Evolutionary conservation across 441 rosid genomes (phyloP), one percentile per base, ranked within the genome.

Genomic region (Manihot esculenta): DNA sequence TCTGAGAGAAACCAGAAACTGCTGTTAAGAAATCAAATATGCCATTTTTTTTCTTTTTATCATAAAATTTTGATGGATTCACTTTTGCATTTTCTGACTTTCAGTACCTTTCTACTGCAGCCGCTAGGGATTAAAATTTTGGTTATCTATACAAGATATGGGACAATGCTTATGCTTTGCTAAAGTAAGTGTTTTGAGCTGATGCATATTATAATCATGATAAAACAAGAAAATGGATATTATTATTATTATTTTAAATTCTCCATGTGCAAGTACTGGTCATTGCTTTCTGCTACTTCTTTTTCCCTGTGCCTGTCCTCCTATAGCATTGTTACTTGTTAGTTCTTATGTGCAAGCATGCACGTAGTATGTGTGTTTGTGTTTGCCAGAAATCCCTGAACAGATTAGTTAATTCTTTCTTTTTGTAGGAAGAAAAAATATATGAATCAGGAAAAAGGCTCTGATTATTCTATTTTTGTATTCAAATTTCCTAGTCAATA

Each of bases 161-260:
- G 76, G 76, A 49, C 48, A 17, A 26, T 73, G 76, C 71, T 50
- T 73, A 41, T 66, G 76, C 68, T 66, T 41, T 26, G 48, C 20
- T 4, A 73, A 67, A 72, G 76, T 73, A 23, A 59, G 33, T 58
- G 8, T 41, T 50, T 41, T 53, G 14, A 23, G 11, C 3, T 50
- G 21, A 13, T 55, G 15, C 14, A 13, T 38, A 17, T 10, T 49
- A 3, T 58, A 27, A 21, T 66, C 30, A 30, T 47, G 42, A 7
- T 44, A 27, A 20, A 58, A n/a, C n/a, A 2, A 17, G 24, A 55
- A 47, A 66, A 12, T 0, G 8, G 45, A 65, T 49, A 17, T 27
- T 23, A 3, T 26, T 47, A 23, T 41, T n/a, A 4, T 7, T 14
- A 14, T 15, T 48, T 3, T 48, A 48, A 48, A 13, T 4, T 50